phyloP scores from a whole-genome alignment of 805 yeast genomes.

The Ogataea populi-albae region DNA sequence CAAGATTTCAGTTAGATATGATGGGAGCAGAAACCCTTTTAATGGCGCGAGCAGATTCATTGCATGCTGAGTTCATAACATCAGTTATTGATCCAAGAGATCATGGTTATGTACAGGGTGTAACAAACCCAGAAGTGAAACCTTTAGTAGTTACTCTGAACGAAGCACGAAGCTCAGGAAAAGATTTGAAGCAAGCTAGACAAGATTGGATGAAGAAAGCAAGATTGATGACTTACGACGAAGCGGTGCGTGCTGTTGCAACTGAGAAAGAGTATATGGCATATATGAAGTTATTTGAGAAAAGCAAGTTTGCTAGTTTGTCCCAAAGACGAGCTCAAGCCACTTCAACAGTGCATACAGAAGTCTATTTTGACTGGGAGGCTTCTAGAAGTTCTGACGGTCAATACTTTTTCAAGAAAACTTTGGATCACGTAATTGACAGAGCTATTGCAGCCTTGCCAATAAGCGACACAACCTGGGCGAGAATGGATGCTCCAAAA shows the following conservation, averaged over 20 bases:
- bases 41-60: slow-evolving; percentile 62
- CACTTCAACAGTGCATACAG: slow-evolving; percentile 27
- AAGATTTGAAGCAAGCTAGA: slow-evolving; percentile 37
- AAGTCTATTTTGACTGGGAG: slow-evolving; percentile 54
- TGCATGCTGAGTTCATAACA: slow-evolving; percentile 49
- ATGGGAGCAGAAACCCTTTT: slow-evolving; percentile 57
- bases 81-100: slow-evolving; percentile 55
- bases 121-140: slow-evolving; percentile 31
- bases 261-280: slow-evolving; percentile 20
- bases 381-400: slow-evolving; percentile 61
- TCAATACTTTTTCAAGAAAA: slow-evolving; percentile 46
- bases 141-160: slow-evolving; percentile 46
- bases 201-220: slow-evolving; percentile 44
- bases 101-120: slow-evolving; percentile 55
- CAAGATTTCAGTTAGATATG: slow-evolving; percentile 61
- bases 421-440: slow-evolving; percentile 54
- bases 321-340: slow-evolving; percentile 22
- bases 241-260: slow-evolving; percentile 41
- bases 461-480: slow-evolving; percentile 58
- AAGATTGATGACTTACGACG: slow-evolving; percentile 47
- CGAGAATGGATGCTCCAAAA: slow-evolving; percentile 63
- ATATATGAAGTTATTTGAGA: slow-evolving; percentile 12
- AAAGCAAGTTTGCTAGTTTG: slow-evolving; percentile 19
- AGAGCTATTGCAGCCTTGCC: slow-evolving; percentile 55
- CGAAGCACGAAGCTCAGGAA: slow-evolving; percentile 41